Percentiles rank a stretch among this genome's conserved stretches.
phyloP scores from a whole-genome alignment of 768 basidiomycete species.

The Lyophyllum decastes region DNA sequence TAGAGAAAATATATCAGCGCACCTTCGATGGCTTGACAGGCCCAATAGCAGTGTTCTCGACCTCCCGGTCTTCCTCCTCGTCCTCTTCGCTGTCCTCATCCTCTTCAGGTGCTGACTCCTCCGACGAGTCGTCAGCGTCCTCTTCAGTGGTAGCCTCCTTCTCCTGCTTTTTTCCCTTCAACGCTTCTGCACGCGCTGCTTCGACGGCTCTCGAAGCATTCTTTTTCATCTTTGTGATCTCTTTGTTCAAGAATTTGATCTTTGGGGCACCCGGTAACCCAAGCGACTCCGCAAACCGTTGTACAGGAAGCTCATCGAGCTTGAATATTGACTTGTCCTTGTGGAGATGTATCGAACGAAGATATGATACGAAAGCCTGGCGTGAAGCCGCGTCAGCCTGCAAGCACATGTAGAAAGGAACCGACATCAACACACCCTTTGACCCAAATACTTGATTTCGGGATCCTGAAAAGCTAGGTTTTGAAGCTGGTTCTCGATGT shows the following conservation, averaged over 20 bases:
- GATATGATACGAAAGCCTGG: slow-evolving; percentile 94
- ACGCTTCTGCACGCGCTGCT: slow-evolving; percentile 28
- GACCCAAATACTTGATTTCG: slow-evolving; percentile 95
- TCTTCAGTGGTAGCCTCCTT: slow-evolving; percentile 8
- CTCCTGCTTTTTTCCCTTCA: slow-evolving; percentile 20
- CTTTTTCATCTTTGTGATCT: slow-evolving; percentile 74
- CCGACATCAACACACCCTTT: slow-evolving; percentile 65
- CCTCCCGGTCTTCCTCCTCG: slow-evolving; percentile 25
- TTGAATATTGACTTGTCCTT: slow-evolving; percentile 95
- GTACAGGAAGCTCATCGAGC: slow-evolving; percentile 75
- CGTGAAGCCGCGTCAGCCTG: background rate
- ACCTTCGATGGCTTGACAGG: slow-evolving; percentile 42
- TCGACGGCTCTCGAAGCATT: slow-evolving; percentile 57
- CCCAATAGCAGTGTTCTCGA: slow-evolving; percentile 8
- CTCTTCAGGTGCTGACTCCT: slow-evolving; percentile 16
- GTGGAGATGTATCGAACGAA: slow-evolving; percentile 90
- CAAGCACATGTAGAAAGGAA: background rate
- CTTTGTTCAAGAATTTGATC: slow-evolving; percentile 80
- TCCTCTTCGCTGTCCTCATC: slow-evolving; percentile 25
- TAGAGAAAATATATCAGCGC: slow-evolving; percentile 10
- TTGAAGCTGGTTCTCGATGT: slow-evolving; percentile 86
- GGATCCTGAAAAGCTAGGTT: slow-evolving; percentile 93
- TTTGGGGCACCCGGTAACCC: slow-evolving; percentile 95
- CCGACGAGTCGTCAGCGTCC: slow-evolving; percentile 4
- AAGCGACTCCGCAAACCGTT: slow-evolving; percentile 84